phyloP scores from a whole-genome alignment of 805 yeast species.

The Wickerhamomyces bisporus region DNA sequence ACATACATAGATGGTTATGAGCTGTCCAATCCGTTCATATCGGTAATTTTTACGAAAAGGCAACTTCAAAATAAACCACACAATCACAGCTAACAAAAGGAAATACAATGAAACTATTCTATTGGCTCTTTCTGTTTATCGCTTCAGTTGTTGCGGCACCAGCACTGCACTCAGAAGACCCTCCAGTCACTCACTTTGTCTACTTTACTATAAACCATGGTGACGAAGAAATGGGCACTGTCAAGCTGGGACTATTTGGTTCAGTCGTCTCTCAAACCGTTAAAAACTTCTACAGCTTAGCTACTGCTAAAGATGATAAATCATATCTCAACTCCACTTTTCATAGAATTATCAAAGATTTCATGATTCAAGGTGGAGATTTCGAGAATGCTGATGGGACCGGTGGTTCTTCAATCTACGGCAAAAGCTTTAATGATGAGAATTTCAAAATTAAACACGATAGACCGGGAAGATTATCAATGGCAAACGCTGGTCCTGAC shows the following conservation, averaged over 20 bases:
- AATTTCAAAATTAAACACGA: constrained; percentile 63
- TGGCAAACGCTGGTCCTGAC: constrained; percentile 68
- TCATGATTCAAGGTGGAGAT: constrained; percentile 89
- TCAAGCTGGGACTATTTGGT: constrained; percentile 62
- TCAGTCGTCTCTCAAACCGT: constrained; percentile 60
- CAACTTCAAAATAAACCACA: too few relatives aligned
- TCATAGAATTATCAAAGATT: constrained; percentile 68
- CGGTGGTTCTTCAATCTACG: constrained; percentile 81
- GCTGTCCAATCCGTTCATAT: too few relatives aligned
- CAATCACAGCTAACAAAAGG: too few relatives aligned
- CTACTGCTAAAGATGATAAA: constrained; percentile 27
- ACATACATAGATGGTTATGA: too few relatives aligned
- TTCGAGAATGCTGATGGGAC: constrained; percentile 59
- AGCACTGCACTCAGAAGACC: constrained; percentile 10
- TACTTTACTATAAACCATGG: constrained; percentile 20
- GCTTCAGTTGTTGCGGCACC: constrained; percentile 10
- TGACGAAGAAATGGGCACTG: constrained; percentile 19
- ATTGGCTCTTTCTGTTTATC: constrained; percentile 5
- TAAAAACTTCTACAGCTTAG: constrained; percentile 49
- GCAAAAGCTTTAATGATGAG: constrained; percentile 71
- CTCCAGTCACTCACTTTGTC: constrained; percentile 24
- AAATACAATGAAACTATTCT: constrained; percentile 10
- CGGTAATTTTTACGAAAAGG: too few relatives aligned
- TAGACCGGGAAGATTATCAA: constrained; percentile 61
- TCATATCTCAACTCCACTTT: constrained; percentile 58